Evolutionary conservation across 2,329 filamentous ascomycete species (phyloP).

Genomic region (Stemphylium beticola): DNA sequence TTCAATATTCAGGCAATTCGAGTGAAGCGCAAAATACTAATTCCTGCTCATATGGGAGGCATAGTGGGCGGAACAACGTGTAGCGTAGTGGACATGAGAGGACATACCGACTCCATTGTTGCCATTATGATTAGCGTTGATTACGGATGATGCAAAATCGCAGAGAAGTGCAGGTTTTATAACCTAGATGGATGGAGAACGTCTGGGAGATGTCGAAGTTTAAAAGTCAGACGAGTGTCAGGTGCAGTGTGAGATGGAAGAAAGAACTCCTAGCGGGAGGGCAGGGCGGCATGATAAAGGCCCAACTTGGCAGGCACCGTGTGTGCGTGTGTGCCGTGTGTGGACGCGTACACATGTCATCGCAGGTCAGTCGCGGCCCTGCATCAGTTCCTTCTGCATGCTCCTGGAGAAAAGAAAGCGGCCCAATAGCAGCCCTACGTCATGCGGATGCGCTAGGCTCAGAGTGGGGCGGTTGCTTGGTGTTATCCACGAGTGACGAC

Average conservation of each 20-base stretch:
- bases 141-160: slow-evolving; percentile 1
- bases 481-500: slow-evolving; percentile 25
- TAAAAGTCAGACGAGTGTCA: slow-evolving; percentile 1
- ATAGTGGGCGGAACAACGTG: no score
- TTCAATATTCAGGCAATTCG: no score
- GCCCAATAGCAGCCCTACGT: slow-evolving; percentile 32
- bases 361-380: slow-evolving; percentile 25
- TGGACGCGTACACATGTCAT: slow-evolving; percentile 38
- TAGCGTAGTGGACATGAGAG: neutral
- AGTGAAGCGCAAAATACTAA: no score
- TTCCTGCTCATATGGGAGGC: no score
- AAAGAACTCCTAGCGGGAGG: slow-evolving; percentile 22
- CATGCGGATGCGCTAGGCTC: slow-evolving; percentile 33
- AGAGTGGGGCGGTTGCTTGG: slow-evolving; percentile 24
- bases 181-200: neutral
- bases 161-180: neutral
- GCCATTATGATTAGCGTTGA: slow-evolving; percentile 2
- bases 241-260: slow-evolving; percentile 6
- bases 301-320: slow-evolving; percentile 43
- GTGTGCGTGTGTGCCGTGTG: slow-evolving; percentile 1
- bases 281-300: slow-evolving; percentile 27
- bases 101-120: slow-evolving; percentile 20
- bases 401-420: slow-evolving; percentile 13
- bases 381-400: slow-evolving; percentile 16
- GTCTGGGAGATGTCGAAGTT: neutral